Conservation (phyloP, 208 protist species). For the Acanthamoeba royreba region DNA sequence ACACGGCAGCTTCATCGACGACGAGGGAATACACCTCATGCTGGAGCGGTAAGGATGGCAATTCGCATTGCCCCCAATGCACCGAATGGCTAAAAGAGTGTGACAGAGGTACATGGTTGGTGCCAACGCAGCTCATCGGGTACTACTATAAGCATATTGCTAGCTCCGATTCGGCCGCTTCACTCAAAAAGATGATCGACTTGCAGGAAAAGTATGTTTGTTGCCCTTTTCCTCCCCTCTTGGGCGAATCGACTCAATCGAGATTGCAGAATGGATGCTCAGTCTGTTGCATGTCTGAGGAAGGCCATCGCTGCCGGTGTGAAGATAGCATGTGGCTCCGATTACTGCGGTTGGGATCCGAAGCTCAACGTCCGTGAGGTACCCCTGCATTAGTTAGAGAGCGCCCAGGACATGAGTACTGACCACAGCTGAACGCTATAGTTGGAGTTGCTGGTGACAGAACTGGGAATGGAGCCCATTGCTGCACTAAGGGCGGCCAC, state of each 20-base stretch:
- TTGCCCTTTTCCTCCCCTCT: neutral
- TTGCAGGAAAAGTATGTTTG: neutral
- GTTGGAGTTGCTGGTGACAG: neutral
- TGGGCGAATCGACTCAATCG: neutral
- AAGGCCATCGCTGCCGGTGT: slow-evolving; percentile 11
- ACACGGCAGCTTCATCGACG: slow-evolving; percentile 26
- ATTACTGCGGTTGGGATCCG: neutral
- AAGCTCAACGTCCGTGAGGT: slow-evolving; percentile 1
- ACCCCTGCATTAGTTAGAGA: neutral
- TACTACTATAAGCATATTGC: neutral
- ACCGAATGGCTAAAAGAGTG: neutral
- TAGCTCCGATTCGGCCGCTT: neutral
- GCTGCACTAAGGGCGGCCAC: neutral
- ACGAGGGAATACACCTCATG: slow-evolving; percentile 29
- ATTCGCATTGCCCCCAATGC: neutral
- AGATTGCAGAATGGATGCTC: neutral
- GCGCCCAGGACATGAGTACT: neutral
- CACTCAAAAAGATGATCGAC: slow-evolving; percentile 6
- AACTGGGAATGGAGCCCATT: neutral
- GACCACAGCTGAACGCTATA: neutral
- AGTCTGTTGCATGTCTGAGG: neutral
- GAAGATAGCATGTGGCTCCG: slow-evolving; percentile 26
- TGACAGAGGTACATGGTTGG: neutral
- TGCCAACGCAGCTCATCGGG: slow-evolving; percentile 21
- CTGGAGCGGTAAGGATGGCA: neutral